These are phyloP conservation scores for Ricinus communis DNA, from an alignment of 345 rosid genomes.

Conservation along the genomic window DNA sequence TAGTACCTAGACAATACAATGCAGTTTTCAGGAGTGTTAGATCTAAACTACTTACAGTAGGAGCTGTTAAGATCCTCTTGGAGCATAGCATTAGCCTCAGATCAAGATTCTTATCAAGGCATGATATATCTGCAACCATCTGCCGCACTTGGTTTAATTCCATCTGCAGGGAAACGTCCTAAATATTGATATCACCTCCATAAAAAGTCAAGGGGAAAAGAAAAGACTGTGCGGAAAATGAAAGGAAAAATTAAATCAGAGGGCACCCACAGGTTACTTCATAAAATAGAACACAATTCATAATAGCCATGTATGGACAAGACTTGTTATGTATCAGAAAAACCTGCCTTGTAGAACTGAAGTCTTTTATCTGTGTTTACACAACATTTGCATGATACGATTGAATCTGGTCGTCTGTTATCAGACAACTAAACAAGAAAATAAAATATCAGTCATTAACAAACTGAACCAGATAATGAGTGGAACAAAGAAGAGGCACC, in stretches of 20 bases:
- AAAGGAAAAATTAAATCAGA: constrained; percentile 4
- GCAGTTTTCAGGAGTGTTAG: neutral
- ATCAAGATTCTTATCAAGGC: constrained; percentile 61
- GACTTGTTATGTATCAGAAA: neutral
- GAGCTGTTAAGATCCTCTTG: constrained; percentile 42
- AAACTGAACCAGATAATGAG: constrained; percentile 1
- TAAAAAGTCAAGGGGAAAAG: neutral
- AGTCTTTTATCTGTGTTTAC: constrained; percentile 46
- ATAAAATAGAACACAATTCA: neutral
- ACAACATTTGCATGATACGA: constrained; percentile 54
- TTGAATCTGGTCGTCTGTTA: constrained; percentile 24
- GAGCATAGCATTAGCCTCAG: constrained; percentile 57
- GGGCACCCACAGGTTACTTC: neutral
- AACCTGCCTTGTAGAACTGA: constrained; percentile 55
- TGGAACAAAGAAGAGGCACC: neutral
- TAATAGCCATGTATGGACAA: neutral
- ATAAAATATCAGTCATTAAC: constrained; percentile 8
- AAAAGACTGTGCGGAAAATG: too few relatives aligned
- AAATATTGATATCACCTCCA: constrained; percentile 4
- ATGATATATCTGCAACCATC: constrained; percentile 55
- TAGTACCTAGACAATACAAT: neutral
- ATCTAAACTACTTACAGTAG: constrained; percentile 37
- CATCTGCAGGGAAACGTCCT: constrained; percentile 34
- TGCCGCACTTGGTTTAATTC: constrained; percentile 49
- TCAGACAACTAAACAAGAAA: constrained; percentile 42